Conservation (phyloP, 2,329 filamentous ascomycete genomes). For the Arthrobotrys conoides region DNA sequence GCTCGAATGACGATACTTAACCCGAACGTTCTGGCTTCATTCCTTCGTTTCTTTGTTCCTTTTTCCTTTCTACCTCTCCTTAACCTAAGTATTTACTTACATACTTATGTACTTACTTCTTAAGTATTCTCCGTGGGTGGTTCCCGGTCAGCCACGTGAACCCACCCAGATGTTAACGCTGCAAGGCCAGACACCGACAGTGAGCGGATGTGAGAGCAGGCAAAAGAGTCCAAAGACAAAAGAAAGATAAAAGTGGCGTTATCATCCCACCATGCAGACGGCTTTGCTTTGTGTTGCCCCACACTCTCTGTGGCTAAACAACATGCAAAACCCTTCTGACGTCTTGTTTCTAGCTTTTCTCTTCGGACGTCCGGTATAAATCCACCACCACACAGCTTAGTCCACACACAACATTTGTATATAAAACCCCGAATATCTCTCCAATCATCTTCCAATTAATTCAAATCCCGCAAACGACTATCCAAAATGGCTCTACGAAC, state of each 20-base stretch:
- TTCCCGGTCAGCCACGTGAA: constrained; percentile 23
- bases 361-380: constrained; percentile 22
- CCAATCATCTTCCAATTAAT: constrained; percentile 61
- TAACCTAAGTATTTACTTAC: no score
- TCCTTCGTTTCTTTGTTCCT: no score
- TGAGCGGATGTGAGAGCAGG: constrained; percentile 12
- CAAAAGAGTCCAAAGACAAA: neutral
- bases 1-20: constrained; percentile 46
- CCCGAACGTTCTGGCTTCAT: no score
- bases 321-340: constrained; percentile 48
- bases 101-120: neutral
- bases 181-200: constrained; percentile 32
- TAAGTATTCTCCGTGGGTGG: neutral
- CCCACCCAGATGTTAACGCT: constrained; percentile 1
- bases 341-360: constrained; percentile 34
- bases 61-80: no score
- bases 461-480: constrained; percentile 56
- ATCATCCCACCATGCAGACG: constrained; percentile 35
- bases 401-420: constrained; percentile 5
- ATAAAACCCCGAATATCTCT: constrained; percentile 46
- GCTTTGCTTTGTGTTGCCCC: constrained; percentile 29
- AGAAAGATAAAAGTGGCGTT: constrained; percentile 49
- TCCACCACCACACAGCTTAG: constrained; percentile 4
- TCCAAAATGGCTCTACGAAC: constrained; percentile 56
- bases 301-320: constrained; percentile 16